Evolutionary conservation across 2,329 filamentous ascomycete genomes (phyloP).

Genomic region (Alternaria arbusti): DNA sequence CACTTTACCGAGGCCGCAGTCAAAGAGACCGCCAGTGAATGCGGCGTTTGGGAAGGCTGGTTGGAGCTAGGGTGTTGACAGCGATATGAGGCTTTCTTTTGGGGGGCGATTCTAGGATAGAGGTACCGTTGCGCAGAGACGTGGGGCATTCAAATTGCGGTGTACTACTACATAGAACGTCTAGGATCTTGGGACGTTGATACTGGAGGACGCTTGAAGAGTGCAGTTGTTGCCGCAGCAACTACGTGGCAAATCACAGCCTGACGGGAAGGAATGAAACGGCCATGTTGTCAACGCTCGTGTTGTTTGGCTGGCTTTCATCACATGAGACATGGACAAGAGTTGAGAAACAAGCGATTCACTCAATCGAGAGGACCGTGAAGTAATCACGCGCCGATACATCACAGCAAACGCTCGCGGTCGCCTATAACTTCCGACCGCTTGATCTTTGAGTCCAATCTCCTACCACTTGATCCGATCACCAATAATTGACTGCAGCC

Average conservation of each 20-base stretch:
- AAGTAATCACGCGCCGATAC: not conserved
- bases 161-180: no score
- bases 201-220: not conserved
- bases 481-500: not conserved
- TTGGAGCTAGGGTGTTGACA: not conserved
- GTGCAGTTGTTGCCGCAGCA: not conserved
- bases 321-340: not conserved
- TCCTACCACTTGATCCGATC: not conserved
- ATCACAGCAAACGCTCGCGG: not conserved
- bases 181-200: not conserved
- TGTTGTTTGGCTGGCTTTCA: not conserved
- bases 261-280: not conserved
- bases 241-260: not conserved
- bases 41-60: not conserved
- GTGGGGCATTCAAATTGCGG: no score
- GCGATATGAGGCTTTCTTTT: not conserved
- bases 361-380: not conserved
- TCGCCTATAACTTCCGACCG: not conserved
- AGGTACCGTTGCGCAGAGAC: no score
- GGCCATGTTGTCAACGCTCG: not conserved
- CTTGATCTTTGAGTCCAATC: not conserved
- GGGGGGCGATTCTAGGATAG: no score
- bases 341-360: not conserved
- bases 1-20: not conserved
- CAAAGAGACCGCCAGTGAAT: not conserved